Evolutionary conservation across 352 stramenopile genomes (phyloP), one percentile per base, ranked within the genome.

Genomic region (Discostella stelligera): DNA sequence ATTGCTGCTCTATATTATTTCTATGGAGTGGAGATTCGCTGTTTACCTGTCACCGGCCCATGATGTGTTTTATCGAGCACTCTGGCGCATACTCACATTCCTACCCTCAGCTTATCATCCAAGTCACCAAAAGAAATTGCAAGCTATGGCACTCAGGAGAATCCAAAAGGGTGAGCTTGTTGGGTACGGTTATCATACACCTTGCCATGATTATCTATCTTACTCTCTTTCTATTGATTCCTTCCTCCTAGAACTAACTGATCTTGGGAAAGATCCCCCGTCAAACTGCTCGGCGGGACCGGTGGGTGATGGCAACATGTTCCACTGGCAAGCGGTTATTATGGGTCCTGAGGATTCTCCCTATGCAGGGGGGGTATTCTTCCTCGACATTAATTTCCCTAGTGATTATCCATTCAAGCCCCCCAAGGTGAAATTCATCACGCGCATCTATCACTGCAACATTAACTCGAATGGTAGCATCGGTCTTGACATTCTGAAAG

Each of bases 391-490:
- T 84, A 96, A 98, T 89, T 98, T 99, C 87, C 96, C 97, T 59
- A 96, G 96, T 44, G 97, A 99, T 85, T 99, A 99, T 91, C 97
- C 97, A 54, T 99, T 99, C 90, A 99, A 99, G 93, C 96, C 97
- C 30, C 96, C 96, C 66, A 95, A 95, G 89, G 96, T 99, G 50
- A 98, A 98, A 86, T 99, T 99, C 89, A 98, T 95, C 66, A 99
- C 97, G 74, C 96, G 96, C 86, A 99, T 99, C 74, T 99, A 99
- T 85, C 97, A 99, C 88, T 98, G 96, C 90, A 99, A 99, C 95
- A 99, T 99, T 86, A 99, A 99, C 86, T 96, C 95, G 54, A 99
- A 98, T 90, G 97, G 97, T 79, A 96, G 97, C 61, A 99, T 99
- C 78, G 99, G 97, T 90, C 93, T 99, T 90, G 97, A 99, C 83